Conservation (phyloP, 208 protist species). For the Leishmania major region DNA sequence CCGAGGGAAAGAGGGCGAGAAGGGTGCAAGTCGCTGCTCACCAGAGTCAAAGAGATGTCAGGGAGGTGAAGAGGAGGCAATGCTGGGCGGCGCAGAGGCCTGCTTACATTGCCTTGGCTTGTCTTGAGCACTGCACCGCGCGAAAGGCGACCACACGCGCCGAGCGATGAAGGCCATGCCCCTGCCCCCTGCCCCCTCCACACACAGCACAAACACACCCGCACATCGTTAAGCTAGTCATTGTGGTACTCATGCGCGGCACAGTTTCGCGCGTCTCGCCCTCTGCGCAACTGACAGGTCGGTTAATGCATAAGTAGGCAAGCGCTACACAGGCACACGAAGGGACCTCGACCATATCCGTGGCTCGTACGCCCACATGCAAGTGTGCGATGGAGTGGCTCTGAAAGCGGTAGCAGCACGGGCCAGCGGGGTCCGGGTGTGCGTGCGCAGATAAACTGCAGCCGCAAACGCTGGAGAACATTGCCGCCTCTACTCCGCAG, state of each 20-base stretch:
- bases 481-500: slow-evolving; percentile 1
- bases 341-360: background rate
- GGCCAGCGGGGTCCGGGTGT: background rate
- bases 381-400: background rate
- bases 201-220: background rate
- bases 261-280: background rate
- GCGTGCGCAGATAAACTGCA: background rate
- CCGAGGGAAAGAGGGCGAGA: background rate
- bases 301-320: background rate
- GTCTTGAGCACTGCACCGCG: background rate
- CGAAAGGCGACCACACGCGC: background rate
- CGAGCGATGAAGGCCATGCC: background rate
- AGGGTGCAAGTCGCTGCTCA: background rate
- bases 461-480: slow-evolving; percentile 1
- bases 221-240: background rate
- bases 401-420: background rate
- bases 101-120: background rate
- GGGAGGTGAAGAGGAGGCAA: background rate
- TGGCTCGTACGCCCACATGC: background rate
- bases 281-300: background rate
- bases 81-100: background rate
- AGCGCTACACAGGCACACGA: background rate
- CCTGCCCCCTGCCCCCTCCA: background rate
- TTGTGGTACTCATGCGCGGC: background rate
- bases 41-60: background rate